Conservation (phyloP, 2,329 filamentous ascomycete species). For the Penicillium sp. region DNA sequence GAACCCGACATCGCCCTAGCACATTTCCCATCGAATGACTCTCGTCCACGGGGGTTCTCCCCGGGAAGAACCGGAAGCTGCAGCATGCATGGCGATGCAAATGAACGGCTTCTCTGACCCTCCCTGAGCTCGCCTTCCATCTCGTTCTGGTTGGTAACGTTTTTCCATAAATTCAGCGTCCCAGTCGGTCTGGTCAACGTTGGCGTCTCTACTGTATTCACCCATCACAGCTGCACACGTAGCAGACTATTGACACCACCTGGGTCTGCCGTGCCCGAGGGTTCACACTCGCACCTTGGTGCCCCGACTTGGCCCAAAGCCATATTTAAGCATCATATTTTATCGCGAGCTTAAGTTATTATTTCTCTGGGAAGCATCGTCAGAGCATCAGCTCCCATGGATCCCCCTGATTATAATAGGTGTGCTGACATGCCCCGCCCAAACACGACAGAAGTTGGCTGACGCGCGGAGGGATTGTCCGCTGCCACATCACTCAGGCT, state of each 20-base stretch:
- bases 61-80: too few relatives aligned
- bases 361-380: not conserved
- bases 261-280: conserved; percentile 18
- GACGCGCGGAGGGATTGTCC: conserved; percentile 9
- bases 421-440: conserved; percentile 14
- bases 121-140: not conserved
- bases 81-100: conserved; percentile 3
- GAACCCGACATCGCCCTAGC: too few relatives aligned
- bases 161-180: not conserved
- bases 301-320: conserved; percentile 4
- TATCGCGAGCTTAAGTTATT: too few relatives aligned
- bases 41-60: not conserved
- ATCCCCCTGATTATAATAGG: conserved; percentile 35
- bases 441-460: not conserved
- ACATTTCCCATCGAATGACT: too few relatives aligned
- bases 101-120: not conserved
- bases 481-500: conserved; percentile 45
- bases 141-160: too few relatives aligned
- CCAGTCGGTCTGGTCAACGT: conserved; percentile 16
- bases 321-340: conserved; percentile 6
- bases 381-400: conserved; percentile 24
- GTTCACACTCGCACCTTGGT: conserved; percentile 1
- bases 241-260: conserved; percentile 27
- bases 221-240: conserved; percentile 38
- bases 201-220: conserved; percentile 15